Percentiles rank a stretch among this genome's conserved stretches.
Conservation (phyloP, 139 green algal genomes). For the Chlorella sp. region DNA sequence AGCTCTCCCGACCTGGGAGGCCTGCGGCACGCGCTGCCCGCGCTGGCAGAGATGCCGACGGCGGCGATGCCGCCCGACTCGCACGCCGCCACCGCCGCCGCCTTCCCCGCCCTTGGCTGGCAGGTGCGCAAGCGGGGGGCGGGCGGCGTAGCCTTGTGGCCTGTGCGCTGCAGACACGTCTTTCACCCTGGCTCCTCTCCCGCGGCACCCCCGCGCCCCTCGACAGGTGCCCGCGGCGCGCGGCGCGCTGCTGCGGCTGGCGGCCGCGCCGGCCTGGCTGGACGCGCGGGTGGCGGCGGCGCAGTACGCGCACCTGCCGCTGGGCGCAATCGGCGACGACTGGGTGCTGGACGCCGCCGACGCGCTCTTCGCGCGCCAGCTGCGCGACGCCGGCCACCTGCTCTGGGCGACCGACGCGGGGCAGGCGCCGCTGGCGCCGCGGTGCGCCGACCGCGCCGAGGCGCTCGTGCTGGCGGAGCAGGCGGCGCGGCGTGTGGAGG, state of each 20-base stretch:
- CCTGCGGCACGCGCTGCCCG: slow-evolving; percentile 56
- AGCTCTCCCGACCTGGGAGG: slow-evolving; percentile 18
- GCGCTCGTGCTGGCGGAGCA: slow-evolving; percentile 54
- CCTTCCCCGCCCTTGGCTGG: slow-evolving; percentile 82
- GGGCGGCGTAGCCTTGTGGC: too few species aligned
- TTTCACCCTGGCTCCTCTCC: too few species aligned
- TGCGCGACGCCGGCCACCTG: slow-evolving; percentile 74
- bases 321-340: slow-evolving; percentile 77
- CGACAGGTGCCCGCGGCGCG: slow-evolving; percentile 60
- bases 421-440: slow-evolving; percentile 12
- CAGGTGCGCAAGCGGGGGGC: too few species aligned
- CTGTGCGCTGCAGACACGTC: too few species aligned
- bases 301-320: slow-evolving; percentile 84
- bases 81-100: slow-evolving; percentile 6
- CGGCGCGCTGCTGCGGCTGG: slow-evolving; percentile 53
- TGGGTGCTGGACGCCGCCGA: slow-evolving; percentile 76
- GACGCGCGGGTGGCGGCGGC: slow-evolving; percentile 53
- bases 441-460: slow-evolving; percentile 46
- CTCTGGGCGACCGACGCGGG: slow-evolving; percentile 68
- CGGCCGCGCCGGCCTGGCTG: slow-evolving; percentile 63
- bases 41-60: slow-evolving; percentile 69
- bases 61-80: slow-evolving; percentile 38
- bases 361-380: slow-evolving; percentile 71
- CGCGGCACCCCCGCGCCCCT: too few species aligned
- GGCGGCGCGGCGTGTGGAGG: slow-evolving; percentile 34